These are phyloP conservation scores for Fusarium fracticaudum DNA, from an alignment of 2,329 filamentous ascomycete genomes.

Conservation along the genomic window DNA sequence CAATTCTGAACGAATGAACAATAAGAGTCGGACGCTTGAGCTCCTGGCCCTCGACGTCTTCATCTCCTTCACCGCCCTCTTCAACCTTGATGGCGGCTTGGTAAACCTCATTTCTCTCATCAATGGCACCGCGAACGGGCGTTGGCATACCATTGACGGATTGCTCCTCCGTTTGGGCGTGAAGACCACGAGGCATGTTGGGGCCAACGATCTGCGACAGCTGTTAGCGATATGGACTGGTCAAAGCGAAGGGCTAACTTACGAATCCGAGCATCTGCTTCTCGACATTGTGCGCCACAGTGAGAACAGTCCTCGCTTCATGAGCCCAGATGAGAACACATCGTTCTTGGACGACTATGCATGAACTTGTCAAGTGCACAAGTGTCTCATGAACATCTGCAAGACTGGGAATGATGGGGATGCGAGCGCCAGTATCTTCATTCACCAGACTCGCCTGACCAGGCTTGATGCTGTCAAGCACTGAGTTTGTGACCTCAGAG, in stretches of 20 bases:
- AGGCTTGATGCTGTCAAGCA: conserved; percentile 37
- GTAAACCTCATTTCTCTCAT: conserved; percentile 41
- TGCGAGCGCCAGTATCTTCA: conserved; percentile 36
- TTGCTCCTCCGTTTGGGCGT: conserved; percentile 36
- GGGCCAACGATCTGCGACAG: conserved; percentile 34
- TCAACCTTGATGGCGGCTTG: conserved; percentile 39
- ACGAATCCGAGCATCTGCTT: conserved; percentile 41
- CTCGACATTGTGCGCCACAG: conserved; percentile 38
- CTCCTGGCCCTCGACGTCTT: conserved; percentile 34
- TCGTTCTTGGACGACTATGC: conserved; percentile 36
- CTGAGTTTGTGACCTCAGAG: conserved; percentile 34
- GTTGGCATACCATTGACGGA: conserved; percentile 23
- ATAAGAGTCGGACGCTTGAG: conserved; percentile 34
- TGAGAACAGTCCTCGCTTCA: conserved; percentile 36
- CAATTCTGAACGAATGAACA: conserved; percentile 39
- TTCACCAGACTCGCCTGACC: conserved; percentile 28
- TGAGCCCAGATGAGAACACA: conserved; percentile 40
- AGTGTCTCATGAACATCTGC: conserved; percentile 30
- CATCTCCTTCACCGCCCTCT: conserved; percentile 37
- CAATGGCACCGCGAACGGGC: conserved; percentile 39
- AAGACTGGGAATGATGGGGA: conserved; percentile 34
- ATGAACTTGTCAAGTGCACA: conserved; percentile 28
- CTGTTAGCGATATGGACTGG: background rate
- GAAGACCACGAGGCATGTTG: conserved; percentile 36
- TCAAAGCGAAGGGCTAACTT: conserved; percentile 2